Conservation (phyloP, 495 filamentous ascomycete species). For the Astrocystis sublimbata region DNA sequence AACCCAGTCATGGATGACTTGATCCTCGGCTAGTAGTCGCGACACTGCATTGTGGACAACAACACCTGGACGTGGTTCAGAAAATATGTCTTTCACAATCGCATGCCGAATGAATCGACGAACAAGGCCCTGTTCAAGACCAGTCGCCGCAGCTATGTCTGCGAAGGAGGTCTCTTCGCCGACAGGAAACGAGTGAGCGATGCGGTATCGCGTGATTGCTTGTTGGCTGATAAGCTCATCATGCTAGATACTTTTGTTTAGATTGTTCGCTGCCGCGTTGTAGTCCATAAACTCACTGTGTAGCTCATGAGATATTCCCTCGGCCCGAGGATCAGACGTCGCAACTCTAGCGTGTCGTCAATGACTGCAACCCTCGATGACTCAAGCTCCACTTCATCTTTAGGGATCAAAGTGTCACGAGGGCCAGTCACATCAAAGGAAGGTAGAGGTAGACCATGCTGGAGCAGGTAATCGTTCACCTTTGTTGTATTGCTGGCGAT, state of each 20-base stretch:
- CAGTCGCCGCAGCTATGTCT: conserved; percentile 30
- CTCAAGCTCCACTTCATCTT: conserved; percentile 6
- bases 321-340: conserved; percentile 24
- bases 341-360: conserved; percentile 21
- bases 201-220: conserved; percentile 17
- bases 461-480: conserved; percentile 9
- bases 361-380: conserved; percentile 18
- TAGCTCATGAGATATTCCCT: conserved; percentile 22
- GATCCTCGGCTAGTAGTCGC: conserved; percentile 34
- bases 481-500: conserved; percentile 23
- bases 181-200: conserved; percentile 33
- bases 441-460: conserved; percentile 15
- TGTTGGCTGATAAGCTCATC: conserved; percentile 13
- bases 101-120: conserved; percentile 46
- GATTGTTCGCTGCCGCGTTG: too few relatives aligned
- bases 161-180: conserved; percentile 33
- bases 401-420: background rate
- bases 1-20: conserved; percentile 35
- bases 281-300: too few relatives aligned
- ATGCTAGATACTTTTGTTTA: too few relatives aligned
- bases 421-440: conserved; percentile 18
- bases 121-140: conserved; percentile 30
- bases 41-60: conserved; percentile 45
- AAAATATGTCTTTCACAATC: conserved; percentile 47
- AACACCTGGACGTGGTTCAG: conserved; percentile 39